Evolutionary conservation across 352 stramenopile genomes (phyloP).

Genomic region (Pythium sukuiense): DNA sequence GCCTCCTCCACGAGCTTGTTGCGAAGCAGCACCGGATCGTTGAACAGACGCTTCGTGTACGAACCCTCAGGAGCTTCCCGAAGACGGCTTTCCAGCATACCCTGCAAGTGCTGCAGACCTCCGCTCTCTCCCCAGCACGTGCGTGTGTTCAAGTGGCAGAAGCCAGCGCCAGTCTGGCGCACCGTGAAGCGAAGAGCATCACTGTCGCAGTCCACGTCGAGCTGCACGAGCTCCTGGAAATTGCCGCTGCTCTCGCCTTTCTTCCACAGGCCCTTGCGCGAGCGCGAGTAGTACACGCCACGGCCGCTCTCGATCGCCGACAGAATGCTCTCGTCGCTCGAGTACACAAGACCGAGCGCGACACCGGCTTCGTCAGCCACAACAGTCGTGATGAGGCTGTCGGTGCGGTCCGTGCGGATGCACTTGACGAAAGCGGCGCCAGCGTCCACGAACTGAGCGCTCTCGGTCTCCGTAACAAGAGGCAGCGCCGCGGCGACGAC

Average conservation of each 20-base stretch:
- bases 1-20: constrained; percentile 97
- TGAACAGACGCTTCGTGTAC: constrained; percentile 96
- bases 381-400: constrained; percentile 94
- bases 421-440: constrained; percentile 68
- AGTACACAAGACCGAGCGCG: constrained; percentile 94
- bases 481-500: constrained; percentile 40
- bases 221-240: constrained; percentile 90
- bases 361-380: constrained; percentile 91
- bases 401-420: constrained; percentile 85
- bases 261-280: constrained; percentile 89
- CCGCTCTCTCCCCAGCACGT: constrained; percentile 92
- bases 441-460: constrained; percentile 36
- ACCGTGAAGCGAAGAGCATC: constrained; percentile 95
- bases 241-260: constrained; percentile 96
- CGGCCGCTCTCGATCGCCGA: constrained; percentile 83
- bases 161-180: constrained; percentile 75
- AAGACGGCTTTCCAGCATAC: constrained; percentile 84
- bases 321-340: constrained; percentile 90
- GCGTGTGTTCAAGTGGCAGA: constrained; percentile 89
- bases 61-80: constrained; percentile 90
- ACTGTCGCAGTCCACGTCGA: constrained; percentile 95
- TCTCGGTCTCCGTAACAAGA: constrained; percentile 31
- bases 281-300: constrained; percentile 95
- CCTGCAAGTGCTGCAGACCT: constrained; percentile 90
- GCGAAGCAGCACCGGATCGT: constrained; percentile 89